Base-by-base conservation (phyloP, 345 rosid species). In the Excoecaria agallocha region DNA sequence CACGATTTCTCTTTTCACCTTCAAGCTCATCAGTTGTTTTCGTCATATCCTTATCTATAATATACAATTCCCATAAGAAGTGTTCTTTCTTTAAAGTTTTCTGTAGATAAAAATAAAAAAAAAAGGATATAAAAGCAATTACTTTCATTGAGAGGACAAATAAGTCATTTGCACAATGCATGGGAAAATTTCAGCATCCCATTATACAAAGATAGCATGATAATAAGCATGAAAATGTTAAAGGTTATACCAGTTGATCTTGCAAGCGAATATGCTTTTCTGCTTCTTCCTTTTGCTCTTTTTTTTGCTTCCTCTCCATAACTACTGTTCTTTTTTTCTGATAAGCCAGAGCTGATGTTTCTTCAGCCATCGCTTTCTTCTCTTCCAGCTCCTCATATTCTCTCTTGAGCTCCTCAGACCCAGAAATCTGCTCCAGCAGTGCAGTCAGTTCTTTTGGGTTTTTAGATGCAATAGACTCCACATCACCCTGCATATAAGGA, bases 201-300 rank as follows among this genome's bases (percentile, higher is more conserved):
- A 77, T 74, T 45, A 24, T 12, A 79, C 68, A 41, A 65, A 69
- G 25, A 72, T 55, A 17, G 68, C 50, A 41, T 19, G 8, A 43
- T 16, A 55, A 71, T 66, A 7, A 0, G 46, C 50, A 73, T 15
- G 57, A 58, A 54, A 68, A 72, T 37, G 37, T 61, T 55, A 64
- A 19, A 69, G 70, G 60, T 49, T 73, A 57, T 86, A 95, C 99
- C 99, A 95, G 84, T 83, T 90, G 86, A 8, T 91, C 92, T 80
- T 95, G 99, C 83, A 95, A 80, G 62, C 88, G 89, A 0, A 91
- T 79, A 84, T 93, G 97, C 77, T 89, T 93, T 83, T 95, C 99
- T 46, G 97, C 99, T 88, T 95, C 99, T 86, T 93, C 98, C 86
- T 95, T 95, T 81, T 95, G 99, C 70, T 88, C 97, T 85, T 95